Evolutionary conservation across 345 rosid species (phyloP).

Genomic region (Eucalyptus pauciflora): DNA sequence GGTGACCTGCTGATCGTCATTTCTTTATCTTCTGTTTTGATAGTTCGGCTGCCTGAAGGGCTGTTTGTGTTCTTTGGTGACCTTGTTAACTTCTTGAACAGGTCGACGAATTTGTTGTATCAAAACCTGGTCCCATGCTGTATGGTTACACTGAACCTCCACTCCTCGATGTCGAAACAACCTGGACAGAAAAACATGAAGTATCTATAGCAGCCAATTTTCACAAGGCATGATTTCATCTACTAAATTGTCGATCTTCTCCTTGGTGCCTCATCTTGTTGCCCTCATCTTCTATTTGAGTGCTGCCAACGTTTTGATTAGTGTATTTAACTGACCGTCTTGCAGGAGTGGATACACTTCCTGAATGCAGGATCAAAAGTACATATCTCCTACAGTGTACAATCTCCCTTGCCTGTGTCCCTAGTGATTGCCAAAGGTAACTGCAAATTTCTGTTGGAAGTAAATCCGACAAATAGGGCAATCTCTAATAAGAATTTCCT

Average conservation of each 20-base stretch:
- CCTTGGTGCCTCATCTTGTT: background rate
- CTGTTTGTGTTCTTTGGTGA: background rate
- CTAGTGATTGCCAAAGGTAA: slow-evolving; percentile 51
- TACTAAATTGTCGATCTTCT: background rate
- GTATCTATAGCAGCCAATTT: slow-evolving; percentile 14
- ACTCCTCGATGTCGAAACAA: slow-evolving; percentile 16
- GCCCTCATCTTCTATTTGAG: background rate
- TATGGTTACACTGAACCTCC: slow-evolving; percentile 36
- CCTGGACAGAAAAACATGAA: slow-evolving; percentile 29
- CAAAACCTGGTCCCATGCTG: slow-evolving; percentile 21
- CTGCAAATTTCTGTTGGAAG: background rate
- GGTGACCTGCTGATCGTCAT: slow-evolving; percentile 4
- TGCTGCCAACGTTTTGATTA: background rate
- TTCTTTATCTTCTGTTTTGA: background rate
- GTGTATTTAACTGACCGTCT: background rate
- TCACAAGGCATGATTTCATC: slow-evolving; percentile 23
- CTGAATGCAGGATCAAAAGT: slow-evolving; percentile 41
- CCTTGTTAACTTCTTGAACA: slow-evolving; percentile 7
- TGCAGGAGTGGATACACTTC: slow-evolving; percentile 49
- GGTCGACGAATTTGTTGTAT: slow-evolving; percentile 15
- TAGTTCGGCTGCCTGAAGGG: background rate
- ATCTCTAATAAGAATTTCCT: background rate
- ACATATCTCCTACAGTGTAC: slow-evolving; percentile 27
- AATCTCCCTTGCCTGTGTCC: slow-evolving; percentile 27
- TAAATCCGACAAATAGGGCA: background rate